Percentiles rank a stretch among this genome's conserved stretches.
phyloP scores from a whole-genome alignment of 306 rosid species.

The Castanea crenata region DNA sequence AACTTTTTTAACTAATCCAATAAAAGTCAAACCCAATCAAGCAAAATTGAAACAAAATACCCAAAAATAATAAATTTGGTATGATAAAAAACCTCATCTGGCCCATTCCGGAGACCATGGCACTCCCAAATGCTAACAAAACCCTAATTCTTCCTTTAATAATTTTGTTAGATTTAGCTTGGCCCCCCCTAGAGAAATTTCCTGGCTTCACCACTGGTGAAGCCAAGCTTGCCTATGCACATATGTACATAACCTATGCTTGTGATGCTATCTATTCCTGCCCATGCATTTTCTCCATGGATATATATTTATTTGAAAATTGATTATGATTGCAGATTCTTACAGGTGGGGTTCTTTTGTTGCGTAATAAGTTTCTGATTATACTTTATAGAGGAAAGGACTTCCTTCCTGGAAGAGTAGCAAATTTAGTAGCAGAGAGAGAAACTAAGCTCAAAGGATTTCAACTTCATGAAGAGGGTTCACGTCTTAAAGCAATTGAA shows the following conservation, averaged over 20 bases:
- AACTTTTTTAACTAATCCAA: too few species aligned
- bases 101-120: too few species aligned
- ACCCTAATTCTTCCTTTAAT: too few species aligned
- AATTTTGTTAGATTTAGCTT: too few species aligned
- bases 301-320: constrained; percentile 5
- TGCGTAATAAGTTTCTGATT: constrained; percentile 70
- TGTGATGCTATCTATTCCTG: not conserved
- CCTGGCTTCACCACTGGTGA: too few species aligned
- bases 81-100: too few species aligned
- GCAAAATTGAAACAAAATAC: too few species aligned
- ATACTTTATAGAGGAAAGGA: constrained; percentile 84
- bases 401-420: constrained; percentile 62
- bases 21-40: too few species aligned
- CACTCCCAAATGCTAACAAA: too few species aligned
- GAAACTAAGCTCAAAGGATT: constrained; percentile 58
- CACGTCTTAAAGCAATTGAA: constrained; percentile 56
- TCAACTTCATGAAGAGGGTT: constrained; percentile 62
- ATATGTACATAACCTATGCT: not conserved
- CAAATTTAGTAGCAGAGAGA: constrained; percentile 54
- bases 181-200: too few species aligned
- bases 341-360: constrained; percentile 77
- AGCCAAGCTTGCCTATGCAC: not conserved
- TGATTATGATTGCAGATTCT: constrained; percentile 56
- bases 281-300: not conserved
- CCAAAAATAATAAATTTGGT: too few species aligned